These are phyloP conservation scores for Myxozyma udenii DNA, from an alignment of 805 yeast species.

Conservation along the genomic window DNA sequence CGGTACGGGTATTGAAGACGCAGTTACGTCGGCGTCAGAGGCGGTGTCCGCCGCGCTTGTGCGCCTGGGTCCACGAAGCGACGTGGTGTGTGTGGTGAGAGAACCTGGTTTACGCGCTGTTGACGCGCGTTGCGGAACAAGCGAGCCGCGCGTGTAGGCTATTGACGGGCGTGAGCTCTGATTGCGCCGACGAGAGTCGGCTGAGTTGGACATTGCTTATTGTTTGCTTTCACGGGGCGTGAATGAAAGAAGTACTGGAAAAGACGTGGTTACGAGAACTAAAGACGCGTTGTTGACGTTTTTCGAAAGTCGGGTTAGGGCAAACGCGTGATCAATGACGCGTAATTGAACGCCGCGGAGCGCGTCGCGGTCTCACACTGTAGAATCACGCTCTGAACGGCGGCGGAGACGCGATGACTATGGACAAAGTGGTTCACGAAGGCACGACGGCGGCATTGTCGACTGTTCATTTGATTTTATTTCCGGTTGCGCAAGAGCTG, in stretches of 20 bases:
- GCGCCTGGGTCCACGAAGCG: constrained; percentile 5
- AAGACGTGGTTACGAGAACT: background rate
- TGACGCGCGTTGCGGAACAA: too few species aligned
- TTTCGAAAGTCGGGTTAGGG: too few species aligned
- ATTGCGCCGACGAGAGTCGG: background rate
- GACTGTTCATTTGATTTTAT: constrained; percentile 18
- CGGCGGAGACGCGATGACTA: too few species aligned
- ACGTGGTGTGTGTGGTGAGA: background rate
- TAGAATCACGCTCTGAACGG: too few species aligned
- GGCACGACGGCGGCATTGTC: constrained; percentile 19
- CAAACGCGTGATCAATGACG: too few species aligned
- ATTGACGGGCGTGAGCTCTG: constrained; percentile 11
- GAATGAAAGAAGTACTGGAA: too few species aligned
- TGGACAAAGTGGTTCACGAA: too few species aligned
- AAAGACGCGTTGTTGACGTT: constrained; percentile 1
- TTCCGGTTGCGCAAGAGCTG: constrained; percentile 23
- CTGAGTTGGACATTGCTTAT: constrained; percentile 1
- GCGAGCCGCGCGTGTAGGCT: constrained; percentile 20
- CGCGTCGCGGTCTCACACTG: background rate
- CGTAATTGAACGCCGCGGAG: too few species aligned
- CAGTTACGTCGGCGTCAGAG: background rate
- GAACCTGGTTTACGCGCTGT: background rate
- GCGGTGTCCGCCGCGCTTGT: background rate
- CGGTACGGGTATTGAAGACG: background rate
- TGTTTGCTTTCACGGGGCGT: too few species aligned